These are phyloP conservation scores for Hagleromyces aurorensis DNA, from an alignment of 805 yeast species.

Conservation along the genomic window DNA sequence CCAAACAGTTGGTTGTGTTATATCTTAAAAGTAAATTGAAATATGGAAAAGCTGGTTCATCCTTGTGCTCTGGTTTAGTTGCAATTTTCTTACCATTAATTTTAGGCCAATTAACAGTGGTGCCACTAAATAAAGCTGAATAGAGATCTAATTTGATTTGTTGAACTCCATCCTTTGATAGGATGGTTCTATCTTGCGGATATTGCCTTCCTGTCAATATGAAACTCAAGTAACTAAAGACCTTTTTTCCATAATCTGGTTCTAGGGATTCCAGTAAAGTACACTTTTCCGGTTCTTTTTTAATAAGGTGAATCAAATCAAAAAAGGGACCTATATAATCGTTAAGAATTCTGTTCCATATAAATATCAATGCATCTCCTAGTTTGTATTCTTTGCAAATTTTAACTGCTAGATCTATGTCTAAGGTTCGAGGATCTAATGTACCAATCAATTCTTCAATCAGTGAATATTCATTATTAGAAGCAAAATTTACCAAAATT, in stretches of 20 bases:
- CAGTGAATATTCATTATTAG: slow-evolving; percentile 34
- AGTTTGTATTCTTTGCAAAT: slow-evolving; percentile 51
- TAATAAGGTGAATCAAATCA: slow-evolving; percentile 40
- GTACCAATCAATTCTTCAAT: slow-evolving; percentile 65
- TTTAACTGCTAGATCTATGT: slow-evolving; percentile 65
- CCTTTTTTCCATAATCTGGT: slow-evolving; percentile 24
- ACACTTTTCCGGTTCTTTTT: slow-evolving; percentile 16
- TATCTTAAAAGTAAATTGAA: slow-evolving; percentile 47
- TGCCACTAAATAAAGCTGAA: slow-evolving; percentile 51
- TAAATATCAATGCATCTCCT: slow-evolving; percentile 54
- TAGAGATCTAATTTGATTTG: slow-evolving; percentile 47
- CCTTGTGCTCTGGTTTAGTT: slow-evolving; percentile 21
- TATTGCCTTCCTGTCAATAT: slow-evolving; percentile 70
- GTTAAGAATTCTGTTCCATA: slow-evolving; percentile 60
- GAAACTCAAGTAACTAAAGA: slow-evolving; percentile 59
- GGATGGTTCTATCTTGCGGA: slow-evolving; percentile 56
- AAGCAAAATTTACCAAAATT: slow-evolving; percentile 46
- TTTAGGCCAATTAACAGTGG: slow-evolving; percentile 41
- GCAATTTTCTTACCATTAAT: slow-evolving; percentile 31
- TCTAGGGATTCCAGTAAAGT: slow-evolving; percentile 11
- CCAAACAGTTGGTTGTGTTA: slow-evolving; percentile 52
- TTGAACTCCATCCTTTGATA: slow-evolving; percentile 24
- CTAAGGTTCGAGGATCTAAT: slow-evolving; percentile 59
- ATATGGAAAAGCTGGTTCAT: slow-evolving; percentile 62
- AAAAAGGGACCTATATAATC: slow-evolving; percentile 69